Percentiles rank a stretch among this genome's conserved stretches.
Evolutionary conservation across 2,329 filamentous ascomycete species (phyloP).

Genomic region (Berkeleyomyces basicola): DNA sequence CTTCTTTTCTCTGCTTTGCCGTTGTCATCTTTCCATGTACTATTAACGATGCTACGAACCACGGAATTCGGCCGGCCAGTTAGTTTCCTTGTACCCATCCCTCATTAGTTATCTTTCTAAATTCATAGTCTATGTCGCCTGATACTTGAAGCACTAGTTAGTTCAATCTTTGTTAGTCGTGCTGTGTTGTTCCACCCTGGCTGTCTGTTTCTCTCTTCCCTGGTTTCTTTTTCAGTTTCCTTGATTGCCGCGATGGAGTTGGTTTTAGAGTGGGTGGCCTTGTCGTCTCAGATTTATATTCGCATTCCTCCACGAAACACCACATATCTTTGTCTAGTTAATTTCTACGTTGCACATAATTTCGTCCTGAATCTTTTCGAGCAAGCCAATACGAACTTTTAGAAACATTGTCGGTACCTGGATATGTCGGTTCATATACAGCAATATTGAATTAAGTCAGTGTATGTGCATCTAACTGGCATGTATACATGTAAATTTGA

Average conservation of each 20-base stretch:
- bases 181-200: not conserved
- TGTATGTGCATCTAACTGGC: too few species aligned
- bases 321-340: not conserved
- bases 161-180: not conserved
- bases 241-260: not conserved
- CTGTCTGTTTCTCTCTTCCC: not conserved
- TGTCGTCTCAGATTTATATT: not conserved
- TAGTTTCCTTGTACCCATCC: not conserved
- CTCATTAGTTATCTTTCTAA: not conserved
- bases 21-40: not conserved
- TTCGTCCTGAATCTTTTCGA: slow-evolving; percentile 3
- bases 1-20: not conserved
- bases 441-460: not conserved
- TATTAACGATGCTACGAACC: slow-evolving; percentile 1
- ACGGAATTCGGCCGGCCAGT: not conserved
- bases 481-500: too few species aligned
- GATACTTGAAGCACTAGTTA: not conserved
- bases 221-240: not conserved
- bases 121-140: not conserved
- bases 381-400: not conserved
- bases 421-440: not conserved
- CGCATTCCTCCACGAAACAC: not conserved
- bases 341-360: not conserved
- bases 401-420: not conserved
- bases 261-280: not conserved